These are phyloP conservation scores for Nicotiana benthamiana DNA, from an alignment of 257 asterid genomes.

Conservation along the genomic window DNA sequence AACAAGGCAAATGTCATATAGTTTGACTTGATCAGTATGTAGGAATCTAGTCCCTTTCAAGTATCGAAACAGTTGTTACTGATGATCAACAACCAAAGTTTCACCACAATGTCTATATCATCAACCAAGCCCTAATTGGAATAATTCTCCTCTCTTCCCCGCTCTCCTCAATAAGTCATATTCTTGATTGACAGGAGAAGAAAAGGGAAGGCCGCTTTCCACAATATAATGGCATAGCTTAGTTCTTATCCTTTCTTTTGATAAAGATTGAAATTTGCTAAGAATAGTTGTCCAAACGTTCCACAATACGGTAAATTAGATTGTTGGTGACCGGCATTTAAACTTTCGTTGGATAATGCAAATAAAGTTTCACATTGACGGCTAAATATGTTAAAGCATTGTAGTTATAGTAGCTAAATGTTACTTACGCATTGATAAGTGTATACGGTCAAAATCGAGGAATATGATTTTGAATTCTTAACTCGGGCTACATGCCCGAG, in stretches of 20 bases:
- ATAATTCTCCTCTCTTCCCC: neutral
- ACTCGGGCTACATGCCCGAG: too few species aligned
- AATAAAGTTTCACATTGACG: too few species aligned
- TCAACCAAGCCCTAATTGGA: neutral
- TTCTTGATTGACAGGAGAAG: neutral
- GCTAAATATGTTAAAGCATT: too few species aligned
- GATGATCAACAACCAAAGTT: conserved; percentile 2
- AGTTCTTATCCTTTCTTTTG: neutral
- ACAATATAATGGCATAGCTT: neutral
- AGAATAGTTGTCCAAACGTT: neutral
- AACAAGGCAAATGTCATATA: neutral
- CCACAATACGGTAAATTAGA: neutral
- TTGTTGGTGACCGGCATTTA: neutral
- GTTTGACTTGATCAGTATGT: neutral
- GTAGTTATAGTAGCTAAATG: too few species aligned
- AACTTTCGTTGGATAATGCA: neutral
- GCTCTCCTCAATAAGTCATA: neutral
- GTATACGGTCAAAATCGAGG: too few species aligned
- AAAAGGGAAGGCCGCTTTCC: neutral
- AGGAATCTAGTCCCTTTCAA: conserved; percentile 12
- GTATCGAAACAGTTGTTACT: neutral
- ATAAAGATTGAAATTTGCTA: neutral
- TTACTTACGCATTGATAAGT: too few species aligned
- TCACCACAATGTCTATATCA: conserved; percentile 6
- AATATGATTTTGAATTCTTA: too few species aligned